Percentiles rank a stretch among this genome's conserved stretches.
These are phyloP conservation scores for Claviceps africana DNA, from an alignment of 2,329 filamentous ascomycete genomes.

Conservation along the genomic window DNA sequence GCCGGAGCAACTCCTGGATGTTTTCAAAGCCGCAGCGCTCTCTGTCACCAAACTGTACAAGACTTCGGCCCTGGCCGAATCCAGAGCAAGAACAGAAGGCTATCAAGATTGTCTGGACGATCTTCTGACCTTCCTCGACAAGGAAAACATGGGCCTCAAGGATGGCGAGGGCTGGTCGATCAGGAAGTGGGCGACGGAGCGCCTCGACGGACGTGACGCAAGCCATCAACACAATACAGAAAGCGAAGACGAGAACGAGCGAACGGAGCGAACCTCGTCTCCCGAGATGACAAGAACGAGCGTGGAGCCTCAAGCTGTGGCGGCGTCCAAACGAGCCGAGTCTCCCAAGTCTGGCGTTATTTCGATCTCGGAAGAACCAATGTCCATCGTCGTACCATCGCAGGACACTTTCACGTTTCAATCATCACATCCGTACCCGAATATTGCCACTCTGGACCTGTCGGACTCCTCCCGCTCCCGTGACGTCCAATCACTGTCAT, in stretches of 20 bases:
- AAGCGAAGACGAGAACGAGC: conserved; percentile 56
- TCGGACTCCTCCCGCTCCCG: conserved; percentile 33
- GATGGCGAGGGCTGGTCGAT: conserved; percentile 63
- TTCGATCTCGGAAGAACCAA: conserved; percentile 14
- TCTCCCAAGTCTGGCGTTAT: conserved; percentile 14
- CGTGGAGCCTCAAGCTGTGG: conserved; percentile 23
- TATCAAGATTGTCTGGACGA: conserved; percentile 94
- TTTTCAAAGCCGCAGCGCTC: conserved; percentile 83
- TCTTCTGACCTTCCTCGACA: conserved; percentile 71
- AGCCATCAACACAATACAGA: conserved; percentile 40
- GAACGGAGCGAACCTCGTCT: conserved; percentile 44
- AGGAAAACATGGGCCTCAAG: conserved; percentile 59
- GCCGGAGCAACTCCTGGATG: conserved; percentile 60
- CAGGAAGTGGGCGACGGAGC: conserved; percentile 53
- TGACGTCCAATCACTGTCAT: conserved; percentile 18
- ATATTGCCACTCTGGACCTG: conserved; percentile 46
- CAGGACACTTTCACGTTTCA: conserved; percentile 57
- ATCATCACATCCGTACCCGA: conserved; percentile 45
- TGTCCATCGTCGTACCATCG: conserved; percentile 35
- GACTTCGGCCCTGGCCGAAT: conserved; percentile 65
- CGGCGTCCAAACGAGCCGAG: conserved; percentile 12
- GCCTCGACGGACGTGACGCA: conserved; percentile 48
- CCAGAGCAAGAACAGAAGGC: conserved; percentile 62
- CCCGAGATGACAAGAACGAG: conserved; percentile 40
- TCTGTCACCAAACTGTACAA: conserved; percentile 96